Base-by-base conservation (phyloP, 1,284 basidiomycete species). In the Microbotryum silenes-acaulis region DNA sequence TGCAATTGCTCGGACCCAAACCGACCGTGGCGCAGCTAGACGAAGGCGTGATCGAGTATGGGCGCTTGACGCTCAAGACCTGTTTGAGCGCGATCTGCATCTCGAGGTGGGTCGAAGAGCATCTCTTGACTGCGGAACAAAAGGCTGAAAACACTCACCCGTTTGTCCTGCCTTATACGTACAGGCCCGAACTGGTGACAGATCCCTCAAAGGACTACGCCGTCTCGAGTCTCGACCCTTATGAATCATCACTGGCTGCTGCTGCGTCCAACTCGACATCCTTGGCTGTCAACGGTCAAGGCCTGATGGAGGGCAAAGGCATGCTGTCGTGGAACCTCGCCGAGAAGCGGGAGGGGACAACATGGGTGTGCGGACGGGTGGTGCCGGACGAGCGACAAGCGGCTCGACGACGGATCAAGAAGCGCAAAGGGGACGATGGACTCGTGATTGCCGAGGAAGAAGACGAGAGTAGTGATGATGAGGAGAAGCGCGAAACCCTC, bases 311-410 rank as follows among this genome's bases (percentile, higher is more conserved):
- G 51, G 68, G 68, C 45, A 69, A 69, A 29, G 65, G 68, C 12
- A 69, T 69, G 68, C 55, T 69, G 23, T 69, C 68, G 6, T 69
- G 68, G 68, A 62, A 64, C 16, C 46, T 69, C 49, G 65, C 65
- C 10, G 68, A 69, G 49, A 69, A 67, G 60, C 62, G 64, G 46
- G 66, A 69, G 27, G 68, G 68, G 2, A 65, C 61, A 49, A 67
- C 68, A 33, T 62, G 57, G 49, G 66, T 69, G 2, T 61, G 59
- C 29, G 68, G 68, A 1, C 48, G 48, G 44, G 57, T 69, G 29
- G 23, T 48, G 1, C n/a, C 31, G 54, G 62, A 2, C 16, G 53
- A n/a, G 47, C 49, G n/a, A 51, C 25, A 44, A 21, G 23, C n/a
- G 8, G 65, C 56, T 3, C 6, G 21, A 27, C 37, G 60, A 23